A percentile compares a stretch with the other conserved stretches of the same genome.
Conservation (phyloP, 1,284 basidiomycete species). For the Agaricales sp. region DNA sequence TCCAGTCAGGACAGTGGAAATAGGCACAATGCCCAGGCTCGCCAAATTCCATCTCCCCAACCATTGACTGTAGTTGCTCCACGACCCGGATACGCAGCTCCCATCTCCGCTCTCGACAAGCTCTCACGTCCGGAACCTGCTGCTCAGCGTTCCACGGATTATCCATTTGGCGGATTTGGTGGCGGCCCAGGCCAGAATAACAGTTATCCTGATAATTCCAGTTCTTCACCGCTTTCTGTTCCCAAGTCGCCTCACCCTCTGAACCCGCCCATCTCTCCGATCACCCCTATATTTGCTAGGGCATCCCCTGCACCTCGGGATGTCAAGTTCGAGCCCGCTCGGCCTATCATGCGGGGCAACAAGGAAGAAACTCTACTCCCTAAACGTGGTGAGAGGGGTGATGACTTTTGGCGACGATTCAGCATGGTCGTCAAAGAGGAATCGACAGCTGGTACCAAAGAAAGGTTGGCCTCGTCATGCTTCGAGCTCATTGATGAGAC, state of each 20-base stretch:
- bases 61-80: conserved; percentile 52
- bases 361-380: conserved; percentile 59
- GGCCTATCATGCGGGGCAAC: conserved; percentile 55
- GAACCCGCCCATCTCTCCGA: conserved; percentile 66
- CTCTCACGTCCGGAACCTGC: conserved; percentile 36
- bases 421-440: conserved; percentile 72
- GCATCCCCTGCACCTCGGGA: conserved; percentile 36
- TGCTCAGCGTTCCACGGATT: conserved; percentile 15
- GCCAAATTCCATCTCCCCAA: conserved; percentile 11
- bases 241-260: conserved; percentile 53
- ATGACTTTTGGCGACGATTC: conserved; percentile 79
- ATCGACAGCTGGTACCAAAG: conserved; percentile 32
- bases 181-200: conserved; percentile 19
- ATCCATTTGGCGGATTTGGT: conserved; percentile 12
- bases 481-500: conserved; percentile 8
- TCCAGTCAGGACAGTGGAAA: too few relatives aligned
- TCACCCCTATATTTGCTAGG: conserved; percentile 64
- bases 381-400: conserved; percentile 55
- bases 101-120: conserved; percentile 46
- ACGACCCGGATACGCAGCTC: conserved; percentile 60
- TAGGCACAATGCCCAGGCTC: neutral
- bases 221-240: conserved; percentile 15
- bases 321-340: conserved; percentile 39
- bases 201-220: conserved; percentile 12
- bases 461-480: conserved; percentile 29